These are phyloP conservation scores for Lasiodiplodia sp. DNA, from an alignment of 2,329 filamentous ascomycete genomes.

Conservation along the genomic window DNA sequence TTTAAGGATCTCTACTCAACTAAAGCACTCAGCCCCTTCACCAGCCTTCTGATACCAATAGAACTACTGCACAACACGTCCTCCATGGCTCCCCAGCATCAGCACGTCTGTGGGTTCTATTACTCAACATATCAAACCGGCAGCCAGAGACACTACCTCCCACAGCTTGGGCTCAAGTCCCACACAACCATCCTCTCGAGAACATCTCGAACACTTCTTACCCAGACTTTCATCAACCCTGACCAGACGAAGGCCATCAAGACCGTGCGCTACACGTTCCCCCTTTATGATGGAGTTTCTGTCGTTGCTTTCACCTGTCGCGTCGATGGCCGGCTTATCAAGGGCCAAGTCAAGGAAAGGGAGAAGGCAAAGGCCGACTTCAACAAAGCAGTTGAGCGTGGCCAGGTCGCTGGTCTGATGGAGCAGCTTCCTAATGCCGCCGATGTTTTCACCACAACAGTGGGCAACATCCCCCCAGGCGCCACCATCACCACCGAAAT, in stretches of 20 bases:
- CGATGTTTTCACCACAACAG: conserved; percentile 72
- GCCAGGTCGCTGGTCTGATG: conserved; percentile 70
- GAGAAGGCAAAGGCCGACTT: conserved; percentile 67
- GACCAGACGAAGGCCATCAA: conserved; percentile 53
- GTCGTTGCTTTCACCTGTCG: conserved; percentile 73
- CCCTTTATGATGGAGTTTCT: conserved; percentile 75
- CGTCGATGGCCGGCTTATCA: conserved; percentile 66
- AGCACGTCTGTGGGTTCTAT: conserved; percentile 42
- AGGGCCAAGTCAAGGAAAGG: conserved; percentile 72
- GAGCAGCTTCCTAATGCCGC: conserved; percentile 66
- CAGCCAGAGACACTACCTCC: conserved; percentile 55
- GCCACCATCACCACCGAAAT: conserved; percentile 67
- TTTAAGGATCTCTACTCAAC: background rate
- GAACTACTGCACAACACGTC: background rate
- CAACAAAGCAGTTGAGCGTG: conserved; percentile 63
- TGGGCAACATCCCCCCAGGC: conserved; percentile 71
- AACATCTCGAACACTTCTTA: conserved; percentile 59
- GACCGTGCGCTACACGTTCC: conserved; percentile 72
- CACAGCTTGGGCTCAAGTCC: conserved; percentile 64
- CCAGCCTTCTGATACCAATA: background rate
- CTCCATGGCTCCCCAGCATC: background rate
- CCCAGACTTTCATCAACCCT: conserved; percentile 69
- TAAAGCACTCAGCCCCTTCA: background rate
- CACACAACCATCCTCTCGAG: conserved; percentile 68
- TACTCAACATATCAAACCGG: conserved; percentile 34